Conservation (phyloP, 129 eudicot species). For the Logfia minima region DNA sequence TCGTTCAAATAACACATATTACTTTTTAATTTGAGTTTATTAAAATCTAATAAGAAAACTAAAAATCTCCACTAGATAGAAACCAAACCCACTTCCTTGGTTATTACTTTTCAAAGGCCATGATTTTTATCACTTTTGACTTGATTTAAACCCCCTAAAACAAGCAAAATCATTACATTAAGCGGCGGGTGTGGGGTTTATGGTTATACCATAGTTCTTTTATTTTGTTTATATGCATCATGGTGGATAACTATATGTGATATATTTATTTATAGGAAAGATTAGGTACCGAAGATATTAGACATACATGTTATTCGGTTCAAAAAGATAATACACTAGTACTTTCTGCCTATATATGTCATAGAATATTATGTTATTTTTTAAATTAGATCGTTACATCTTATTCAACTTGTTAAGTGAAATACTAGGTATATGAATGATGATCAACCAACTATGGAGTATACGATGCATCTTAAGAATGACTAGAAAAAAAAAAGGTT, state of each 20-base stretch:
- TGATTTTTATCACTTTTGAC: conserved; percentile 37
- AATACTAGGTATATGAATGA: too few species aligned
- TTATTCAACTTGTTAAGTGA: too few species aligned
- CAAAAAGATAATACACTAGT: too few species aligned
- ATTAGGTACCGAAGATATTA: not conserved
- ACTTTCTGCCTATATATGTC: too few species aligned
- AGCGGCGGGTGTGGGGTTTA: conserved; percentile 41
- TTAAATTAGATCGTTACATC: too few species aligned
- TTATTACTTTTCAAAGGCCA: conserved; percentile 16
- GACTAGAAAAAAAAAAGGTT: not conserved
- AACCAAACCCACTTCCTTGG: conserved; percentile 32
- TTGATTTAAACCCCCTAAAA: conserved; percentile 29
- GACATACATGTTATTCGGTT: too few species aligned
- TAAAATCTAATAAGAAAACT: too few species aligned
- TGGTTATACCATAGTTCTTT: not conserved
- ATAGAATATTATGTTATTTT: too few species aligned
- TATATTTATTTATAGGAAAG: not conserved
- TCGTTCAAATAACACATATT: not conserved
- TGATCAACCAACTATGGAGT: too few species aligned
- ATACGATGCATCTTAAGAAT: too few species aligned
- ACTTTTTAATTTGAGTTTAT: too few species aligned
- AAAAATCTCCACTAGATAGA: conserved; percentile 25
- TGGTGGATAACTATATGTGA: not conserved
- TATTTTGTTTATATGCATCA: not conserved
- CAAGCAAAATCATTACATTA: conserved; percentile 41